Evolutionary conservation across 306 rosid species (phyloP).

Genomic region (Neltuma alba): DNA sequence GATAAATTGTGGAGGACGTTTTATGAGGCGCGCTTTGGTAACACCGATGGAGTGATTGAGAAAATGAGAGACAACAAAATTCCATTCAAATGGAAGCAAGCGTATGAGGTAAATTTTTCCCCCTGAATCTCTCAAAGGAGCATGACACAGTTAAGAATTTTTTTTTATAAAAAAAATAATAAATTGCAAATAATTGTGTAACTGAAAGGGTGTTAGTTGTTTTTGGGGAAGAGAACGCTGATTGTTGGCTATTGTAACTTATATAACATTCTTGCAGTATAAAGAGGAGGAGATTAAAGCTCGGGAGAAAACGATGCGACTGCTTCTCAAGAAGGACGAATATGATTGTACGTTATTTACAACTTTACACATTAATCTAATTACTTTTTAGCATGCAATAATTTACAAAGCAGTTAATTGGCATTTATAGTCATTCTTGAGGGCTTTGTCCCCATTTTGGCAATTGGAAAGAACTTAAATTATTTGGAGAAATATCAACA

Average conservation of each 20-base stretch:
- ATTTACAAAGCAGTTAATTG: not conserved
- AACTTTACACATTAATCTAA: not conserved
- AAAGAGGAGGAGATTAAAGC: not conserved
- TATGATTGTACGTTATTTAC: not conserved
- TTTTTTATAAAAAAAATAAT: too few relatives aligned
- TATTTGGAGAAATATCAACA: too few relatives aligned
- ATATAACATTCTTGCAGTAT: not conserved
- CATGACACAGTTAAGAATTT: not conserved
- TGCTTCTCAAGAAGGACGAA: not conserved
- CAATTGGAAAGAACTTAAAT: not conserved
- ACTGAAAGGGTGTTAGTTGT: too few relatives aligned
- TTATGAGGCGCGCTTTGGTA: not conserved
- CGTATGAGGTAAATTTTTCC: not conserved
- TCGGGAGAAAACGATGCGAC: not conserved
- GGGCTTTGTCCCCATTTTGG: not conserved
- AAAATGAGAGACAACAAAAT: not conserved
- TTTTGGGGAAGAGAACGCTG: too few relatives aligned
- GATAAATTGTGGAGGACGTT: slow-evolving; percentile 5
- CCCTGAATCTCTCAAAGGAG: not conserved
- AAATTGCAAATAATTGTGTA: too few relatives aligned
- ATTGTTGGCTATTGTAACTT: too few relatives aligned
- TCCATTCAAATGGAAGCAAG: not conserved
- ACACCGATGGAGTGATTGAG: too few relatives aligned
- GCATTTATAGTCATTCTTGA: not conserved
- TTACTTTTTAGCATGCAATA: not conserved